A percentile compares a stretch with the other conserved stretches of the same genome.
Conservation (phyloP, 345 rosid species). For the Camelina laxa region DNA sequence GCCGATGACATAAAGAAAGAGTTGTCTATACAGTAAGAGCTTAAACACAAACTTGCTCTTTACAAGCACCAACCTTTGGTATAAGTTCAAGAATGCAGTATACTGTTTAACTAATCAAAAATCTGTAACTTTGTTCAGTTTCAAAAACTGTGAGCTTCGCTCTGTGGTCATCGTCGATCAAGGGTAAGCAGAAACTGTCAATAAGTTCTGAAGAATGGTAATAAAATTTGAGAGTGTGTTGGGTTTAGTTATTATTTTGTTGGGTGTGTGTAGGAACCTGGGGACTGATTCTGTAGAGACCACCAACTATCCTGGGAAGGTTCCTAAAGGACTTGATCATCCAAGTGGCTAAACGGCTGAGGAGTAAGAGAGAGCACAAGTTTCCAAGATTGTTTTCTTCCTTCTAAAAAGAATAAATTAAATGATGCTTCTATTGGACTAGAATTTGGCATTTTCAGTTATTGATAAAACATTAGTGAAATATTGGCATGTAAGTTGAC, state of each 20-base stretch:
- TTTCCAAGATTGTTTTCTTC: background rate
- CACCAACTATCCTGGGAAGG: conserved; percentile 41
- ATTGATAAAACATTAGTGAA: background rate
- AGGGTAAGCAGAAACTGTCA: conserved; percentile 49
- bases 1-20: conserved; percentile 57
- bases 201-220: background rate
- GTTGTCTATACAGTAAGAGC: conserved; percentile 65
- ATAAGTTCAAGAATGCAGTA: conserved; percentile 17
- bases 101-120: conserved; percentile 8
- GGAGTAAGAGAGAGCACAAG: conserved; percentile 9
- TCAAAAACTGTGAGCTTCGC: conserved; percentile 80
- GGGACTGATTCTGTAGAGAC: conserved; percentile 34
- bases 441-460: background rate
- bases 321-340: conserved; percentile 38
- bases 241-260: background rate
- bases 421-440: conserved; percentile 28
- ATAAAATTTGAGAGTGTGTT: conserved; percentile 1
- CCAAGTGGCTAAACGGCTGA: conserved; percentile 35
- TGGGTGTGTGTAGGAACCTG: conserved; percentile 30
- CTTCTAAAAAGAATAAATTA: background rate
- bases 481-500: background rate
- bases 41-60: conserved; percentile 2
- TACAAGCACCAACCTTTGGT: background rate
- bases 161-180: conserved; percentile 67
- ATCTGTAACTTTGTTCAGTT: conserved; percentile 49